Conservation (phyloP, 2,329 filamentous ascomycete genomes). For the Geoglossum cookeanum region DNA sequence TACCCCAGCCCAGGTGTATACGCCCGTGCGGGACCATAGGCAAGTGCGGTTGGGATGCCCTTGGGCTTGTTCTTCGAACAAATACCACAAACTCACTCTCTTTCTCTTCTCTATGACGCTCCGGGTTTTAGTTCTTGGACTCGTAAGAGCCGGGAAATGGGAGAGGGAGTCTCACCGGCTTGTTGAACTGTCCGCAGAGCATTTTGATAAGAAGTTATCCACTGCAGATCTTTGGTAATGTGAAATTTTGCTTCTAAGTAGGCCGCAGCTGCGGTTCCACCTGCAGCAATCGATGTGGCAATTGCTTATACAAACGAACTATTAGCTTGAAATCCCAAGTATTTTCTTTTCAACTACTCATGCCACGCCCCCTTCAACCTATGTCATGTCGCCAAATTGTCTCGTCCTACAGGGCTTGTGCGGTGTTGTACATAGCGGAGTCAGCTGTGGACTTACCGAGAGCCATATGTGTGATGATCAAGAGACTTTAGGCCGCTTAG, state of each 20-base stretch:
- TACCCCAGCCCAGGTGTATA: constrained; percentile 38
- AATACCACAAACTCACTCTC: constrained; percentile 43
- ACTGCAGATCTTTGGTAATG: constrained; percentile 38
- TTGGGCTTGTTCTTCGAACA: constrained; percentile 38
- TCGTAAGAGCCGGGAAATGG: constrained; percentile 7
- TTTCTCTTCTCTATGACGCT: constrained; percentile 28
- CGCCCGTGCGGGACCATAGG: constrained; percentile 46
- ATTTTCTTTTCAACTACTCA: not conserved
- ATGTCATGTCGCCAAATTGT: not conserved
- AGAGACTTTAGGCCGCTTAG: not conserved
- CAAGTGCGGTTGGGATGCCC: constrained; percentile 34
- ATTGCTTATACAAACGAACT: not conserved
- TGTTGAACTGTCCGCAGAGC: constrained; percentile 27
- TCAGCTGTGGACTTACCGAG: not conserved
- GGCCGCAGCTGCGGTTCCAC: constrained; percentile 26
- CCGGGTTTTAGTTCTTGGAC: constrained; percentile 1
- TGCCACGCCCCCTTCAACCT: not conserved
- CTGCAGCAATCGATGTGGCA: constrained; percentile 15
- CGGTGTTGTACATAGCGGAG: too few relatives aligned
- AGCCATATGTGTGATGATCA: not conserved
- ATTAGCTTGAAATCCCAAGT: not conserved
- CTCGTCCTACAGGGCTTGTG: too few relatives aligned
- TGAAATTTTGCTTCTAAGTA: constrained; percentile 55
- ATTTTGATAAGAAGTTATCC: constrained; percentile 25
- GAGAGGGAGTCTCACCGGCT: constrained; percentile 24